Evolutionary conservation across 441 rosid genomes (phyloP), one percentile per base, ranked within the genome.

Genomic region (Arabidopsis lyrata): DNA sequence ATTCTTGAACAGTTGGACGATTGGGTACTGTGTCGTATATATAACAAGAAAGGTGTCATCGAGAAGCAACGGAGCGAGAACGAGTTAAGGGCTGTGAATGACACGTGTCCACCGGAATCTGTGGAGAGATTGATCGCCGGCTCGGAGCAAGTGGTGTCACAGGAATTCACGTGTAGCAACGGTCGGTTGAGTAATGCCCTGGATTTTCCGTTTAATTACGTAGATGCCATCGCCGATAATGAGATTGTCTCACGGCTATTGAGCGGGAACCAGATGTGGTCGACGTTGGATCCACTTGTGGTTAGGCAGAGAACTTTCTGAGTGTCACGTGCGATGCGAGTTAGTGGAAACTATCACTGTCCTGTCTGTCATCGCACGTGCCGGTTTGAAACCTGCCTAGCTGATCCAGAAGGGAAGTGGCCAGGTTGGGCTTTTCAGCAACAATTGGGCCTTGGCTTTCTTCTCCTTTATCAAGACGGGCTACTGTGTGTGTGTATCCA

Each of bases 1-100:
- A 31, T 31, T 39, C 2, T 14, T 38, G 48, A 39, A 7, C 93
- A 93, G 98, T 82, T 93, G 31, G 98, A 92, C 49, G 98, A 92
- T 83, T 92, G 98, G 98, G 98, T 92, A 52, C 69, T 92, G 36
- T 93, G 96, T 72, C 96, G 98, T 63, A 88, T 93, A 68, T 91
- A 93, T 85, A 91, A 91, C 83, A 93, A 93, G 85, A 93, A 93
- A 72, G 96, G 98, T 20, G 10, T 73, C 3, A 67, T 88, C 36
- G 88, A 88, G 86, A 88, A 81, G 72, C 89, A 66, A 39, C 77
- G 47, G 38, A 47, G 35, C 41, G 55, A 79, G 66, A 52, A 80
- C 14, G 85, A 75, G 66, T 76, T 82, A 6, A 77, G 65, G 79
- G 74, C 83, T 2, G 7, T 31, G 54, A 41, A 0, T 3, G 68